Base-by-base conservation (phyloP, 805 yeast genomes). In the Pichia rugopelliculosa region DNA sequence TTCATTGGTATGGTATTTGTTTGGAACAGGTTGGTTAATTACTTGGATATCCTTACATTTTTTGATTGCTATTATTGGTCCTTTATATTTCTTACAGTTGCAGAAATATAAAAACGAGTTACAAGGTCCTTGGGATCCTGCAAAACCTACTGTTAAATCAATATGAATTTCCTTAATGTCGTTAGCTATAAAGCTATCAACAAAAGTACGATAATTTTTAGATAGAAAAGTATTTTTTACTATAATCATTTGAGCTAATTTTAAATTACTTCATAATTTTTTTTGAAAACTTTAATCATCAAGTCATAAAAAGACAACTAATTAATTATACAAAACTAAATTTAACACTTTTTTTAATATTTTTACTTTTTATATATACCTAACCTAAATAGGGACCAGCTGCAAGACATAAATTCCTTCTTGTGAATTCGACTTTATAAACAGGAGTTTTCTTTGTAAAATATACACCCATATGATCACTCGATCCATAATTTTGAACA, bases 371-470 rank as follows among this genome's bases (percentile, higher is more conserved):
- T 37, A 13, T n/a, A 18, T 25, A 7, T 24, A 26, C 26, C 15
- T 17, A 26, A 57, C 51, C 70, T 27, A 68, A 65, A 58, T 84
- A 88, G 3, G 93, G 93, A 45, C 99, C 98, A 23, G 87, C 97
- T 0, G 96, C 96, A 34, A 93, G 73, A 57, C 96, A 90, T 56
- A 93, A 68, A 67, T 93, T 93, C 51, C 96, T 73, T 63, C 95
- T 74, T 1, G 98, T 91, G 62, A 93, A 91, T 59, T 84, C 89
- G 33, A 93, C 95, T 58, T 87, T 87, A 69, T 84, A 93, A 24
- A 93, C 93, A 4, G 97, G 96, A 0, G 97, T 89, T 65, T 82
- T 83, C 67, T 89, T 93, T 0, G 99, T 91, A 66, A 87, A 87
- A 64, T 84, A 93, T 20, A 93, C 93, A 4, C 95, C 89, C 80